Percentiles rank a stretch among this genome's conserved stretches.
These are phyloP conservation scores for Eutrema salsugineum DNA, from an alignment of 441 rosid species.

Conservation along the genomic window DNA sequence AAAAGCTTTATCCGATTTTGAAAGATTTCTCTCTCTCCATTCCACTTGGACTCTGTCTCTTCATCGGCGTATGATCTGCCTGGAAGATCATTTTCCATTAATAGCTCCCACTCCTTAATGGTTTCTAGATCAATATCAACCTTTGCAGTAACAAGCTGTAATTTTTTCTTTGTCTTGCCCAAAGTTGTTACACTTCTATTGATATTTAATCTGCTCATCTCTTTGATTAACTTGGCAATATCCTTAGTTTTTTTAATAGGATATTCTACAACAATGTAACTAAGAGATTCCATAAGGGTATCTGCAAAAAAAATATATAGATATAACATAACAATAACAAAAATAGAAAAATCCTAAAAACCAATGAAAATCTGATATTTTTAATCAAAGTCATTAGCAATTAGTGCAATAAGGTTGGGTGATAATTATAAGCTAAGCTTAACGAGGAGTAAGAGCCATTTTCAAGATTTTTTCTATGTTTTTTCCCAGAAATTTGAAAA, in stretches of 20 bases:
- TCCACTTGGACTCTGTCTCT: conserved; percentile 41
- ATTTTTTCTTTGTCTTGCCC: conserved; percentile 14
- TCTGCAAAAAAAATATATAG: background rate
- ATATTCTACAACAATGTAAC: background rate
- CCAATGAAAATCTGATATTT: too few species aligned
- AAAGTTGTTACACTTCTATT: background rate
- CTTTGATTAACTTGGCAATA: conserved; percentile 4
- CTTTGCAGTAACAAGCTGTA: background rate
- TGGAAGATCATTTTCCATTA: conserved; percentile 37
- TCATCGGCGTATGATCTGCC: conserved; percentile 14
- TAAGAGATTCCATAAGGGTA: background rate
- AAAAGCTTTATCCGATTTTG: conserved; percentile 39
- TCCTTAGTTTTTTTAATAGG: background rate
- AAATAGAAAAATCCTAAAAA: too few species aligned
- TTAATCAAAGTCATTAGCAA: too few species aligned
- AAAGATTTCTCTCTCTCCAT: conserved; percentile 37
- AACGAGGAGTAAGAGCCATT: too few species aligned
- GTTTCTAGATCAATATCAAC: conserved; percentile 48
- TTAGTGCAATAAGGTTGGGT: too few species aligned
- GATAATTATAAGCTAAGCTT: too few species aligned
- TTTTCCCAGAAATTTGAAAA: too few species aligned
- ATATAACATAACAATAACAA: background rate
- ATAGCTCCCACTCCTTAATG: conserved; percentile 41
- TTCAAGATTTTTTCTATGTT: too few species aligned
- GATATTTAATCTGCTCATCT: conserved; percentile 21